A percentile compares a stretch with the other conserved stretches of the same genome.
phyloP scores from a whole-genome alignment of 108 stramenopile genomes.

The Craspedostauros australis region DNA sequence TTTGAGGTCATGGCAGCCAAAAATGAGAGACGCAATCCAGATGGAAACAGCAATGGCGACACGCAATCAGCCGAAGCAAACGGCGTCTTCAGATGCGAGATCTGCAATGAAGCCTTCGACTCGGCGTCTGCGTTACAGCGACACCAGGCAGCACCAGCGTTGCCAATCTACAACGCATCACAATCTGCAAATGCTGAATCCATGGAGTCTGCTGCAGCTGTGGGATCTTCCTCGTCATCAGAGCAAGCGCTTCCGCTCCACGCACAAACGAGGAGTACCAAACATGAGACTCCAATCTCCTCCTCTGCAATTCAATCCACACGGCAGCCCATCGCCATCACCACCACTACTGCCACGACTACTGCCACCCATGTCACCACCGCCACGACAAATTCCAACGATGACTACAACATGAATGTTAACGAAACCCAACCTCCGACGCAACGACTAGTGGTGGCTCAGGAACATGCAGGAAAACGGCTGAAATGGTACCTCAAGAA shows the following conservation, averaged over 20 bases:
- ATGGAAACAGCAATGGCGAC: not conserved
- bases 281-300: too few species aligned
- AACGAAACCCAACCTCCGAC: too few species aligned
- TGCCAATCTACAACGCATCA: too few species aligned
- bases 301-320: not conserved
- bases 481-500: conserved; percentile 47
- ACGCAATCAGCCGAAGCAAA: not conserved
- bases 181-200: too few species aligned
- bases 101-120: conserved; percentile 37
- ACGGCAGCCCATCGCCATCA: not conserved
- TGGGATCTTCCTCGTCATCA: too few species aligned
- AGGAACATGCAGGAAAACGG: conserved; percentile 30
- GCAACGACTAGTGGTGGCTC: conserved; percentile 10
- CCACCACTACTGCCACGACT: too few species aligned
- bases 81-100: conserved; percentile 22
- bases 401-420: conserved; percentile 3
- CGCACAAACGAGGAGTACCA: too few species aligned
- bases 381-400: not conserved
- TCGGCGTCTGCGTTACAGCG: conserved; percentile 6
- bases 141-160: conserved; percentile 36
- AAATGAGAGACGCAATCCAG: not conserved
- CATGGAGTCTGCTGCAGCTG: too few species aligned
- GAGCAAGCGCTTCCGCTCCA: too few species aligned
- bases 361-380: too few species aligned
- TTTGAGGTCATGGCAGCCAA: conserved; percentile 32